Conservation (phyloP, 495 filamentous ascomycete genomes). For the Pseudotulostoma volvatum region DNA sequence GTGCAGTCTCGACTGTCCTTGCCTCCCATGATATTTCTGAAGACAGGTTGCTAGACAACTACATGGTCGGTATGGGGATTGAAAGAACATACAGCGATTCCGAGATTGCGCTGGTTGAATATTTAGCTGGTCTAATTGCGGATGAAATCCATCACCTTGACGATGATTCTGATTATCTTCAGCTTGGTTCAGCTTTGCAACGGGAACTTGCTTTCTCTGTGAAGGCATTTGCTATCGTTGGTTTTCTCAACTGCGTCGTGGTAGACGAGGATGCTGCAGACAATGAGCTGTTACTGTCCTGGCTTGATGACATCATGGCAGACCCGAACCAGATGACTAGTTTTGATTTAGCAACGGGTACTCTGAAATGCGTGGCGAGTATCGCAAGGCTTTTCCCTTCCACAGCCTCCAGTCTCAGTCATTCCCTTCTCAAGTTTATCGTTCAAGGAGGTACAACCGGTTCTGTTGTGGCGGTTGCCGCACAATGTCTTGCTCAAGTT, state of each 20-base stretch:
- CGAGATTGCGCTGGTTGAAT: conserved; percentile 38
- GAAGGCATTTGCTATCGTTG: conserved; percentile 65
- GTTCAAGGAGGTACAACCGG: conserved; percentile 53
- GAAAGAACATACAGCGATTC: conserved; percentile 30
- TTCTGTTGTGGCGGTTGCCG: conserved; percentile 53
- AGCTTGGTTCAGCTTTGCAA: conserved; percentile 70
- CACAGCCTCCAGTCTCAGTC: conserved; percentile 58
- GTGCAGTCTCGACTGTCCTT: conserved; percentile 52
- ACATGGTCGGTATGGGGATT: conserved; percentile 39
- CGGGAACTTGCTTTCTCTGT: conserved; percentile 73
- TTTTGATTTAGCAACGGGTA: conserved; percentile 50
- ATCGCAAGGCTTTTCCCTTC: conserved; percentile 55
- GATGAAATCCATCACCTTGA: conserved; percentile 79
- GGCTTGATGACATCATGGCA: conserved; percentile 65
- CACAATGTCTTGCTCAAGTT: conserved; percentile 63
- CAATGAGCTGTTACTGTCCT: conserved; percentile 61
- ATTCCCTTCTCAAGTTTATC: conserved; percentile 69
- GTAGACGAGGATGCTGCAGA: conserved; percentile 67
- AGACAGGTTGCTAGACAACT: conserved; percentile 57
- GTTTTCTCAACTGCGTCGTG: conserved; percentile 69
- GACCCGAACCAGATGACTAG: conserved; percentile 71
- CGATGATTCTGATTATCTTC: conserved; percentile 73
- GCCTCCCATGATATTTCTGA: conserved; percentile 40
- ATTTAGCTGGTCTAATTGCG: conserved; percentile 54
- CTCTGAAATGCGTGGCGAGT: conserved; percentile 68